Conservation (phyloP, 2,329 filamentous ascomycete genomes). For the Fusarium pseudograminearum region DNA sequence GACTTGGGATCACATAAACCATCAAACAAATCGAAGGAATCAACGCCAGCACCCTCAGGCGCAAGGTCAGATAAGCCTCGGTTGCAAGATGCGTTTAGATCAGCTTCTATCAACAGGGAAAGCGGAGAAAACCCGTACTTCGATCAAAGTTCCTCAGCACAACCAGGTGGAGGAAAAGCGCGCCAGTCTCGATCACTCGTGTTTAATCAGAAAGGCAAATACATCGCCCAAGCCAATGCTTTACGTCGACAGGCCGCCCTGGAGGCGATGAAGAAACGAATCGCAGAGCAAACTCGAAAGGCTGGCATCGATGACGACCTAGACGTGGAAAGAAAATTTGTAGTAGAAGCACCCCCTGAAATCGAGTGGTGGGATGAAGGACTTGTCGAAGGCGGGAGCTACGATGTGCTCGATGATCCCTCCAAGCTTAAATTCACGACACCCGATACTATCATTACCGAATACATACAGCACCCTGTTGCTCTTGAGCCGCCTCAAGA, state of each 20-base stretch:
- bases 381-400: constrained; percentile 79
- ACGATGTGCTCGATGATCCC: constrained; percentile 75
- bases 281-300: constrained; percentile 87
- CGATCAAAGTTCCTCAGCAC: constrained; percentile 74
- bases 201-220: constrained; percentile 97
- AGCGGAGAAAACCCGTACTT: constrained; percentile 79
- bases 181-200: constrained; percentile 81
- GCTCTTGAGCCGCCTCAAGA: constrained; percentile 92
- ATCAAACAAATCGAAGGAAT: constrained; percentile 54
- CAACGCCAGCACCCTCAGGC: constrained; percentile 33
- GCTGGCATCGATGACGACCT: constrained; percentile 94
- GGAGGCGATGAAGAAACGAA: constrained; percentile 94
- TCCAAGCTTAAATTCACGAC: constrained; percentile 78
- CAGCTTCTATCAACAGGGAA: constrained; percentile 33
- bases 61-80: constrained; percentile 34
- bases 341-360: constrained; percentile 84
- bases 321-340: constrained; percentile 88
- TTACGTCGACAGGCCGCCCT: constrained; percentile 87
- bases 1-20: constrained; percentile 64
- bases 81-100: constrained; percentile 33
- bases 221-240: constrained; percentile 93
- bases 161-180: constrained; percentile 67
- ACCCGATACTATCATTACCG: constrained; percentile 87
- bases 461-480: constrained; percentile 93
- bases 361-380: constrained; percentile 99